Evolutionary conservation across 495 filamentous ascomycete genomes (phyloP).

Genomic region (Penicillium lividum): DNA sequence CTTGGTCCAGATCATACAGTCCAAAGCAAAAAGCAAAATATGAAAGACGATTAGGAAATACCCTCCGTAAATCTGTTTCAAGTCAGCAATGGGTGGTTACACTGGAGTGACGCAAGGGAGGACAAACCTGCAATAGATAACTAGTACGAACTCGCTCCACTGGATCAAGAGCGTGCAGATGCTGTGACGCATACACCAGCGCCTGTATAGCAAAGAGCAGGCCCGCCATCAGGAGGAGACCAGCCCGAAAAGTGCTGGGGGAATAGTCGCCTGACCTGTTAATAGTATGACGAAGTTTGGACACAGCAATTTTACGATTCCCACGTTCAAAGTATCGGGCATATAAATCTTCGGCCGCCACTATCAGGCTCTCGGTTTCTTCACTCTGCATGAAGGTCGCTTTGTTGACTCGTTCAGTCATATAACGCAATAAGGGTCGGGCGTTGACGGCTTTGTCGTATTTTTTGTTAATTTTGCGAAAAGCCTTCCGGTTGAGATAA

Average conservation of each 20-base stretch:
- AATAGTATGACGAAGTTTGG: conserved; percentile 73
- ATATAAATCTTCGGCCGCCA: conserved; percentile 83
- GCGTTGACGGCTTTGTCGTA: conserved; percentile 88
- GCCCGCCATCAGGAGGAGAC: conserved; percentile 75
- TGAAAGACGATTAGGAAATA: conserved; percentile 78
- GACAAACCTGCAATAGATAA: conserved; percentile 71
- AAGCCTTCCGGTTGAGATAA: conserved; percentile 84
- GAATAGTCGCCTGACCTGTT: conserved; percentile 68
- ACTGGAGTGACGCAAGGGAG: conserved; percentile 5
- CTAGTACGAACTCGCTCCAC: conserved; percentile 55
- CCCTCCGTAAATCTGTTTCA: conserved; percentile 72
- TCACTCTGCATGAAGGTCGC: conserved; percentile 88
- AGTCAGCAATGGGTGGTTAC: conserved; percentile 27
- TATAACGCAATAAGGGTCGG: conserved; percentile 74
- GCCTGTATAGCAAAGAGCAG: conserved; percentile 73
- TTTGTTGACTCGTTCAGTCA: conserved; percentile 89
- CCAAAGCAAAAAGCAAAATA: conserved; percentile 72
- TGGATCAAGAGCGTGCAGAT: conserved; percentile 51
- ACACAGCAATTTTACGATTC: conserved; percentile 85
- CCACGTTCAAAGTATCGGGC: conserved; percentile 88
- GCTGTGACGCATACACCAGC: conserved; percentile 62
- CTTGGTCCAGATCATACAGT: conserved; percentile 76
- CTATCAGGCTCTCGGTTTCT: conserved; percentile 73
- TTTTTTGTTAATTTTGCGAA: conserved; percentile 98
- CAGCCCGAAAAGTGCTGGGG: conserved; percentile 73